phyloP scores from a whole-genome alignment of 306 rosid species.

The Inga leiocalycina region DNA sequence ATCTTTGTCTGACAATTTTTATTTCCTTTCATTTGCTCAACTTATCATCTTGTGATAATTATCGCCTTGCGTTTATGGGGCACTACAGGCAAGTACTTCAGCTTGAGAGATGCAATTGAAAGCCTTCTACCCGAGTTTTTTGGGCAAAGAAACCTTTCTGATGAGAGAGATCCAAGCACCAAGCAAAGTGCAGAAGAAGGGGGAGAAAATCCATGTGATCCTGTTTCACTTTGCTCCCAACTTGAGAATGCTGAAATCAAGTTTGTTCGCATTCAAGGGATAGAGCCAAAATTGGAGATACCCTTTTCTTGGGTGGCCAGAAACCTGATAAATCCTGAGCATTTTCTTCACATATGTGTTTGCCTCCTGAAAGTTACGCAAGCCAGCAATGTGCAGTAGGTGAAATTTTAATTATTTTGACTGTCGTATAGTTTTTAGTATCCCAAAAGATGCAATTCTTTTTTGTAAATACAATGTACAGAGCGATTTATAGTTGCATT shows the following conservation, averaged over 20 bases:
- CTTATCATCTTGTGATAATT: not conserved
- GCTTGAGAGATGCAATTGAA: slow-evolving; percentile 74
- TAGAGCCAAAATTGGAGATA: slow-evolving; percentile 80
- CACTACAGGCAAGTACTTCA: slow-evolving; percentile 67
- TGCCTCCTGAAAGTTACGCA: slow-evolving; percentile 65
- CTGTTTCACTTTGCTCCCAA: slow-evolving; percentile 27
- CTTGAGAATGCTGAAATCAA: slow-evolving; percentile 56
- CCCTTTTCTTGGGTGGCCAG: slow-evolving; percentile 92
- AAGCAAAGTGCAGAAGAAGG: slow-evolving; percentile 39
- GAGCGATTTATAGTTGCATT: slow-evolving; percentile 25
- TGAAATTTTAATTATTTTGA: slow-evolving; percentile 3
- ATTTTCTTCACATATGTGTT: slow-evolving; percentile 83
- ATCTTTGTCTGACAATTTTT: not conserved
- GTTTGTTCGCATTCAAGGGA: slow-evolving; percentile 93
- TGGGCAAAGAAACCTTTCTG: slow-evolving; percentile 30
- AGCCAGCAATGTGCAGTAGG: slow-evolving; percentile 37
- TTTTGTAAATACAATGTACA: slow-evolving; percentile 58
- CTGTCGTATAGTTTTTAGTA: not conserved
- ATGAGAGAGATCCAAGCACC: slow-evolving; percentile 38
- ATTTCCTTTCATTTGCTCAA: not conserved
- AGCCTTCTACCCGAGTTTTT: slow-evolving; percentile 78
- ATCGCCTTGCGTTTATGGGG: not conserved
- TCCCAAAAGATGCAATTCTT: slow-evolving; percentile 41
- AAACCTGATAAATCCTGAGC: slow-evolving; percentile 82
- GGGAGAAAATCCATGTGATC: slow-evolving; percentile 47